Evolutionary conservation across 495 filamentous ascomycete genomes (phyloP), one percentile per base, ranked within the genome.

Genomic region (Poronia punctata): DNA sequence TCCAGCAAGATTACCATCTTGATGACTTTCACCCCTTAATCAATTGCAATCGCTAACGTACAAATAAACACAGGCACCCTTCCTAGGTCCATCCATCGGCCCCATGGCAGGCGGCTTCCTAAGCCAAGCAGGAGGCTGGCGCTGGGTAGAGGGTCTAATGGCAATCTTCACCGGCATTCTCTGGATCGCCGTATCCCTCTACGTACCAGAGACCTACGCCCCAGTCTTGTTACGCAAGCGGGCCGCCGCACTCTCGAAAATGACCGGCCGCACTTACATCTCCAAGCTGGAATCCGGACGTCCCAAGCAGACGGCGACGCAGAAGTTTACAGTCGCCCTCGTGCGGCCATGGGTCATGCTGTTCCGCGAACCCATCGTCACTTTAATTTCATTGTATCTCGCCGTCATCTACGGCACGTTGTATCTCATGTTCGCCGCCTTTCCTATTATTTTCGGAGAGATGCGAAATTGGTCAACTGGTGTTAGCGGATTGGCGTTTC

Each of bases 371-470:
- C 82, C 80, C 11, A 89, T 90, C 71, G 77, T 82, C 25, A 57
- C 83, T 34, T 71, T 80, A 28, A 71, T 87, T 7, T 84, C 82
- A 48, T 56, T 82, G 9, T 80, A 85, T 39, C 26, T 78, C 2
- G 80, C 83, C 4, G 66, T 88, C 17, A 56, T 88, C 12, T 66
- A 88, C 16, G 85, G 83, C 12, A 80, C 84, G 14, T 26, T 90
- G 1, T 90, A 93, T 49, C 70, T 90, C 14, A 84, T 87, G 58
- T 87, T 93, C 52, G 81, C 81, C 11, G 84, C 84, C 1, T 87
- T 88, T 55, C 72, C 83, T 18, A 61, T 88, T 25, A 76, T 88
- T 33, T 93, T 86, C 60, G 37, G 68, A n/a, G 62, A 75, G 14
- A 69, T 78, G 15, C 80, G 88, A 48, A 71, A 71, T 7, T 78